phyloP scores from a whole-genome alignment of 257 asterid genomes.

The Hygrophila difformis region DNA sequence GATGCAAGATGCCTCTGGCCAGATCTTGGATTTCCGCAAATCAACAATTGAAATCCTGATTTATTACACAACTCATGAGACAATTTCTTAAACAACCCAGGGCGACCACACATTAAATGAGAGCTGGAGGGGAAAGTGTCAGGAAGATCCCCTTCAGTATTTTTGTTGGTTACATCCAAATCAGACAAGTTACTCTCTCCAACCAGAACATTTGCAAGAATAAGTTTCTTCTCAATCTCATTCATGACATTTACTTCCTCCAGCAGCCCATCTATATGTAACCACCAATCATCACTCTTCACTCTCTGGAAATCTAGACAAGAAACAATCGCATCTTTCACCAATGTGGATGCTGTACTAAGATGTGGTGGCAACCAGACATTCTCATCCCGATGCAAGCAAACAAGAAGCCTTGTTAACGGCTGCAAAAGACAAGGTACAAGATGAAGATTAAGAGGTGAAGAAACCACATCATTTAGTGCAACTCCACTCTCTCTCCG shows the following conservation, averaged over 20 bases:
- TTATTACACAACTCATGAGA: conserved; percentile 30
- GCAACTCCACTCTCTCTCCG: conserved; percentile 86
- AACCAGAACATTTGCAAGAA: conserved; percentile 36
- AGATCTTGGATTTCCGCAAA: conserved; percentile 75
- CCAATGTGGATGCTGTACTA: conserved; percentile 51
- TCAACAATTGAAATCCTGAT: conserved; percentile 73
- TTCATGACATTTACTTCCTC: conserved; percentile 42
- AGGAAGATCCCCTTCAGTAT: conserved; percentile 27
- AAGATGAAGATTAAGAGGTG: conserved; percentile 69
- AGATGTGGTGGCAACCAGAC: conserved; percentile 72
- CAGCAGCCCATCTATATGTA: conserved; percentile 54
- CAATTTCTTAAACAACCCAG: conserved; percentile 31
- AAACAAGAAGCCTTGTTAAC: conserved; percentile 52
- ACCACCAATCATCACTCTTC: conserved; percentile 68
- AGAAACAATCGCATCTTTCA: conserved; percentile 52
- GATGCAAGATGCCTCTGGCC: conserved; percentile 96
- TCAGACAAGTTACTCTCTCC: conserved; percentile 32
- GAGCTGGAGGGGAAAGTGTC: conserved; percentile 37
- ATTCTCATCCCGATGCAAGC: conserved; percentile 64
- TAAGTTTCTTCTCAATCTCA: conserved; percentile 58
- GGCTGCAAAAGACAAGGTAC: conserved; percentile 71
- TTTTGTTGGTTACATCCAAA: conserved; percentile 30
- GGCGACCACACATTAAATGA: conserved; percentile 41
- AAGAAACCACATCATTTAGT: conserved; percentile 59
- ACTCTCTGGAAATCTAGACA: conserved; percentile 36